phyloP scores from a whole-genome alignment of 2,329 filamentous ascomycete species.

The Neofusicoccum ribis region DNA sequence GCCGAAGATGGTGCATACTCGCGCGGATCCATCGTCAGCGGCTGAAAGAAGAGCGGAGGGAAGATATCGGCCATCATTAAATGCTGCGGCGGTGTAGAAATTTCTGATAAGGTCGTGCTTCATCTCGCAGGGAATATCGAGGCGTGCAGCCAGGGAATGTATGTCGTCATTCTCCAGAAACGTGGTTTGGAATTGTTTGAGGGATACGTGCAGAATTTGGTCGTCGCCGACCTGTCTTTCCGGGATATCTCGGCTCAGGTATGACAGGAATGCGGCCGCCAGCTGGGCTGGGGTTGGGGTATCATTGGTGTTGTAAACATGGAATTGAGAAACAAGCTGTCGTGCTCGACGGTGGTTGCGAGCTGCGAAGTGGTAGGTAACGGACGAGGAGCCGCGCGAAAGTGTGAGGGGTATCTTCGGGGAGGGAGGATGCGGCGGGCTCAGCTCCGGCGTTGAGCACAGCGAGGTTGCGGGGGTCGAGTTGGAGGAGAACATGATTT shows the following conservation, averaged over 20 bases:
- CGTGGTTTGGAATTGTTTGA: constrained; percentile 1
- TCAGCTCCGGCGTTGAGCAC: constrained; percentile 1
- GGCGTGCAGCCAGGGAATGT: constrained; percentile 1
- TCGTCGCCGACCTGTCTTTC: background rate
- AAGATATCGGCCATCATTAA: background rate
- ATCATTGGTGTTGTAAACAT: background rate
- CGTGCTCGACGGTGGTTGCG: background rate
- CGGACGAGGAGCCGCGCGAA: background rate
- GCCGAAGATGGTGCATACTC: constrained; percentile 27
- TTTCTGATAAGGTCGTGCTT: constrained; percentile 23
- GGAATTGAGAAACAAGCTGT: background rate
- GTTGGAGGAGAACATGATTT: background rate
- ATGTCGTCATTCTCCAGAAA: constrained; percentile 5
- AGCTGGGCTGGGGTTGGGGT: background rate
- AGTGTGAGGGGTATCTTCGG: background rate
- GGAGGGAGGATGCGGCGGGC: background rate
- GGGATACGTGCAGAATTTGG: background rate
- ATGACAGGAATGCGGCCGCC: background rate
- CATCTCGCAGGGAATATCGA: background rate
- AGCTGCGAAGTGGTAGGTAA: background rate
- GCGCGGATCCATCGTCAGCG: constrained; percentile 20
- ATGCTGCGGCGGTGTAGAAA: constrained; percentile 22
- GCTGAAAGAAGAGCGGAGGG: constrained; percentile 19
- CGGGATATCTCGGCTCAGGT: background rate
- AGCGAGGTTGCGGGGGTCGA: background rate